Base-by-base conservation (phyloP, 2,329 filamentous ascomycete species). In the Penicillium crustosum region DNA sequence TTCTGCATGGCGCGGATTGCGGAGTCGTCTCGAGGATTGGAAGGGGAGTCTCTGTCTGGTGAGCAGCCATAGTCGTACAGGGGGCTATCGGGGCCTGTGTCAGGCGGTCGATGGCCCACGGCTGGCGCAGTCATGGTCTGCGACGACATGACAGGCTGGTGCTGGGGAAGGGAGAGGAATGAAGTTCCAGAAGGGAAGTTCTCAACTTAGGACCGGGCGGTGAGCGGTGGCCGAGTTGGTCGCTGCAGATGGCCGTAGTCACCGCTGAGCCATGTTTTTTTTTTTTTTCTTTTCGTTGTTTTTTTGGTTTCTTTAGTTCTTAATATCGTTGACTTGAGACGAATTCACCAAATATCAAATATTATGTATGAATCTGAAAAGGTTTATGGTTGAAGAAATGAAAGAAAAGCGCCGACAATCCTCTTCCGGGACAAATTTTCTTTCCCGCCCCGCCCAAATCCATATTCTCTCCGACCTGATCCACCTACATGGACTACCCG, bases 71-170 rank as follows among this genome's bases (percentile, higher is more conserved):
- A 75, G 62, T 76, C 74, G 68, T 74, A 75, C 55, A 73, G 58
- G 60, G 75, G 73, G 71, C 71, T 72, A 61, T 75, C 71, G 60
- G 71, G 69, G 61, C 73, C 75, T 67, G 75, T 66, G 68, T 78
- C 75, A 65, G 72, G 73, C 68, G 76, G 75, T 66, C 72, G 72
- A 75, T 76, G 76, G 68, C 75, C 74, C 74, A 78, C 70, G 68
- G 75, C 73, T 73, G 76, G 75, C 74, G 76, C 75, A 70, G 75
- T 77, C 75, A 78, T 76, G 73, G 75, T 77, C 74, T 77, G 75
- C 71, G 75, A 77, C 72, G 75, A 77, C 75, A 77, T 77, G 73
- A 72, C 72, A 75, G 68, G 69, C 55, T 57, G 55, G 35, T 57
- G 53, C 70, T 69, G 65, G 55, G 53, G 62, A 61, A 58, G 51